Base-by-base conservation (phyloP, 352 stramenopile genomes). In the Peronospora belbahrii region DNA sequence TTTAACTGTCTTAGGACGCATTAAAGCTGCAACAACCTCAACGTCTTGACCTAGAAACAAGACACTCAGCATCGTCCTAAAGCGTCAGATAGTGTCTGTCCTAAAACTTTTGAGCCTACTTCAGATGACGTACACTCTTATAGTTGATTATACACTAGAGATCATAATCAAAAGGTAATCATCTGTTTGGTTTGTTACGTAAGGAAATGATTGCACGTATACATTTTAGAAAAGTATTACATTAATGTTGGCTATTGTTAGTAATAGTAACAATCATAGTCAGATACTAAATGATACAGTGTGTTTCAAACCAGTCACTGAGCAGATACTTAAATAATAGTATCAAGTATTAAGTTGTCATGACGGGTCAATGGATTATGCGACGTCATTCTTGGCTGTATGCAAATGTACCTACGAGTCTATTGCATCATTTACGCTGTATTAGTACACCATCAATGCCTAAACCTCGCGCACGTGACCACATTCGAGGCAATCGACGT, bases 391-490 rank as follows among this genome's bases (percentile, higher is more conserved):
- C 45, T 10, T 42, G 27, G 45, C 48, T 56, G 44, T 31, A 32
- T 14, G 15, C 35, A 9, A 36, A 14, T 36, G 34, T 28, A 6
- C 20, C 51, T 19, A 15, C 34, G 42, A 15, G 24, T 43, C 24
- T 56, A 11, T 6, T 44, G 15, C 28, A 49, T 13, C 14, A 37
- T 30, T 5, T 58, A 30, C 59, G 72, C n/a, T 44, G 62, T 42
- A 65, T 72, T 32, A 57, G 40, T 23, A 20, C 59, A 38, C 60
- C 66, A 23, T 73, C 70, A 19, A 55, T 56, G 28, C 54, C 66
- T 6, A 72, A 85, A 18, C 64, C 62, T 36, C 69, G 70, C 33
- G 68, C 74, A 40, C 71, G 67, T 41, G 67, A 70, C 43, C 70
- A 85, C 27, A 65, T 82, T 15, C 68, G 70, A 47, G 67, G 56